Conservation (phyloP, 2,329 filamentous ascomycete genomes). For the Hymenoscyphus linearis region DNA sequence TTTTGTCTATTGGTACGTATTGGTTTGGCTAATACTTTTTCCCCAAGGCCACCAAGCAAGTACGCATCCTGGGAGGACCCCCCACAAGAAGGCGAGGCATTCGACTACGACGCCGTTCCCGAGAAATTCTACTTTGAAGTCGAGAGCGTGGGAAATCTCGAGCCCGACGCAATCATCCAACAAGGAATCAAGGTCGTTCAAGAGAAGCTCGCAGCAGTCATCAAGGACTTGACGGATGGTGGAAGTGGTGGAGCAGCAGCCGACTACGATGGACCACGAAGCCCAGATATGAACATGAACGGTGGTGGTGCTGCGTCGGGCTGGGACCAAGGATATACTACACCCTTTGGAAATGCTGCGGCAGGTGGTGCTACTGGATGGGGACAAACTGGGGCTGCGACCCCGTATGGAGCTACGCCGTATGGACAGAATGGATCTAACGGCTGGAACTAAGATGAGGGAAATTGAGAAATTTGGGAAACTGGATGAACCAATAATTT, state of each 20-base stretch:
- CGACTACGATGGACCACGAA: slow-evolving; percentile 53
- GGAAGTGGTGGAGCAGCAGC: slow-evolving; percentile 50
- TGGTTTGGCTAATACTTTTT: slow-evolving; percentile 16
- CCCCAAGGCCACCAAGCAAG: slow-evolving; percentile 72
- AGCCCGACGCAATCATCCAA: slow-evolving; percentile 84
- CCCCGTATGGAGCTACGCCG: slow-evolving; percentile 55
- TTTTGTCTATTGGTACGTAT: not conserved
- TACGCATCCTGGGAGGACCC: slow-evolving; percentile 77
- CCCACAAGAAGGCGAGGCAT: slow-evolving; percentile 74
- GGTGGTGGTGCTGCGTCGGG: slow-evolving; percentile 52
- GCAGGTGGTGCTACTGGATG: slow-evolving; percentile 51
- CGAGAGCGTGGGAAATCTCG: slow-evolving; percentile 80
- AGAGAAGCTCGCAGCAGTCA: slow-evolving; percentile 78
- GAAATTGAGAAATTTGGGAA: not conserved
- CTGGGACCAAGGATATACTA: slow-evolving; percentile 61
- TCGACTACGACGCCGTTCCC: slow-evolving; percentile 86
- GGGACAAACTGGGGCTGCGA: slow-evolving; percentile 50
- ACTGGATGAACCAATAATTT: not conserved
- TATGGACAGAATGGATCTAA: slow-evolving; percentile 44
- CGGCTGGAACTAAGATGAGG: slow-evolving; percentile 23
- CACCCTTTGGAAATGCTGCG: slow-evolving; percentile 55
- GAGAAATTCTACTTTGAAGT: slow-evolving; percentile 89
- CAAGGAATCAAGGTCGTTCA: slow-evolving; percentile 86
- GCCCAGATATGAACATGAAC: slow-evolving; percentile 50
- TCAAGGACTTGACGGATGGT: slow-evolving; percentile 57